phyloP scores from a whole-genome alignment of 2,329 filamentous ascomycete genomes.

The Ustulina deusta region DNA sequence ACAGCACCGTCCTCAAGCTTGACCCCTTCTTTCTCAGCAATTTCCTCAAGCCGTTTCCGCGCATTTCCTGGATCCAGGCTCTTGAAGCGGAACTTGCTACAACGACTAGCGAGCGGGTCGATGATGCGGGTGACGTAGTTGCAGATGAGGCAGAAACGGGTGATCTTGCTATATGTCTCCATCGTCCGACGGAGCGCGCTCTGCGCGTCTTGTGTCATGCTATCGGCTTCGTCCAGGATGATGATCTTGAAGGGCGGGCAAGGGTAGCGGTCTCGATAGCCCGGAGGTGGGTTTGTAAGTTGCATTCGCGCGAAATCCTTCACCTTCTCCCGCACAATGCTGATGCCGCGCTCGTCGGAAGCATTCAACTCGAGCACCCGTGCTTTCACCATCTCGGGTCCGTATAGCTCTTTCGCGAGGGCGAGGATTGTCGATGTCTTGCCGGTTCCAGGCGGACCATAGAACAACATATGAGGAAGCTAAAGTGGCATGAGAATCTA shows the following conservation, averaged over 20 bases:
- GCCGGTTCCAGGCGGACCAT: conserved; percentile 95
- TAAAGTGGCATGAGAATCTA: conserved; percentile 49
- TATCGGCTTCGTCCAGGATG: conserved; percentile 97
- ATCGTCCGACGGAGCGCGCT: conserved; percentile 92
- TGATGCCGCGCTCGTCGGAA: conserved; percentile 97
- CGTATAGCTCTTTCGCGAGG: conserved; percentile 96
- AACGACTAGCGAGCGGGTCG: conserved; percentile 91
- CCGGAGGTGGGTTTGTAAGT: conserved; percentile 81
- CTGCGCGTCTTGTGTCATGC: conserved; percentile 99
- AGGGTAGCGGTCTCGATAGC: conserved; percentile 78
- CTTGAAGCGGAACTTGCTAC: conserved; percentile 98
- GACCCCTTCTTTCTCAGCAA: conserved; percentile 84
- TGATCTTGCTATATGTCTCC: conserved; percentile 98
- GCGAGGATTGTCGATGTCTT: conserved; percentile 99
- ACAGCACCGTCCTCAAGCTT: conserved; percentile 81
- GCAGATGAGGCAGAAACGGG: conserved; percentile 95
- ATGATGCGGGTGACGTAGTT: conserved; percentile 99
- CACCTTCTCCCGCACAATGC: conserved; percentile 96
- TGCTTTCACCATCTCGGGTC: conserved; percentile 90
- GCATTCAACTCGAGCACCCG: conserved; percentile 99
- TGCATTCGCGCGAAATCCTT: conserved; percentile 98
- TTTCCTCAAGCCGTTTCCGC: conserved; percentile 80
- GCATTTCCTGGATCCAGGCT: conserved; percentile 89
- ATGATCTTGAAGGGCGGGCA: conserved; percentile 99
- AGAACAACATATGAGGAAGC: conserved; percentile 99